phyloP scores from a whole-genome alignment of 2,329 filamentous ascomycete species.

The Biscogniauxia marginata region DNA sequence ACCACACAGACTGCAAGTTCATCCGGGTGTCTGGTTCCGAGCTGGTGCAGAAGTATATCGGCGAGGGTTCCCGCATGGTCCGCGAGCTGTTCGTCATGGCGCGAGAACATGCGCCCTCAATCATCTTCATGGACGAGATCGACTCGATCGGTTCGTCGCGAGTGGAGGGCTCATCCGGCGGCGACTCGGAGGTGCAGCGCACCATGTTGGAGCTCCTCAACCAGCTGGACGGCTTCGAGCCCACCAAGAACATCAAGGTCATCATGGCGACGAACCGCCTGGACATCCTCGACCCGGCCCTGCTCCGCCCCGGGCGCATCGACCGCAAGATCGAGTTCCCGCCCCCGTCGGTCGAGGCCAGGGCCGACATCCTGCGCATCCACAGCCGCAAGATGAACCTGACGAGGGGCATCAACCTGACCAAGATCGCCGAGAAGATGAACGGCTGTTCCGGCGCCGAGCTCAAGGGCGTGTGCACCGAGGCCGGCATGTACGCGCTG shows the following conservation, averaged over 20 bases:
- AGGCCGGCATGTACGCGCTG: constrained; percentile 97
- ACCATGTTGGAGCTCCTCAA: constrained; percentile 98
- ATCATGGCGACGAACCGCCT: constrained; percentile 99
- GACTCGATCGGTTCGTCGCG: constrained; percentile 97
- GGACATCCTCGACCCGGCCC: constrained; percentile 92
- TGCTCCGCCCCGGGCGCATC: constrained; percentile 93
- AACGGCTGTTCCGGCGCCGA: constrained; percentile 97
- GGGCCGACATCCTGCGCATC: constrained; percentile 96
- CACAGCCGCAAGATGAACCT: constrained; percentile 98
- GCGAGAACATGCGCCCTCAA: constrained; percentile 93
- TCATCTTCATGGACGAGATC: constrained; percentile 99
- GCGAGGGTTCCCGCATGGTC: constrained; percentile 97
- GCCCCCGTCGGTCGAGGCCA: constrained; percentile 90
- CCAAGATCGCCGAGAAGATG: constrained; percentile 99
- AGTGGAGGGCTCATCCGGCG: constrained; percentile 91
- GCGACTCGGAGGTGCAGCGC: constrained; percentile 96
- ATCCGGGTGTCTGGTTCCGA: constrained; percentile 96
- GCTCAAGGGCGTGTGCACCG: constrained; percentile 97
- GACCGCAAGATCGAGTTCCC: constrained; percentile 99
- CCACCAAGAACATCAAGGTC: constrained; percentile 99
- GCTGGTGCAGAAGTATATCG: constrained; percentile 98
- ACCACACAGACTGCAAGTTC: constrained; percentile 99
- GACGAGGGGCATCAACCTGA: constrained; percentile 94
- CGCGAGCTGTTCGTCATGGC: constrained; percentile 99
- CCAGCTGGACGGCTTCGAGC: constrained; percentile 97